A percentile compares a stretch with the other conserved stretches of the same genome.
Evolutionary conservation across 179 eudicot genomes (phyloP).

Genomic region (Silene noctiflora): DNA sequence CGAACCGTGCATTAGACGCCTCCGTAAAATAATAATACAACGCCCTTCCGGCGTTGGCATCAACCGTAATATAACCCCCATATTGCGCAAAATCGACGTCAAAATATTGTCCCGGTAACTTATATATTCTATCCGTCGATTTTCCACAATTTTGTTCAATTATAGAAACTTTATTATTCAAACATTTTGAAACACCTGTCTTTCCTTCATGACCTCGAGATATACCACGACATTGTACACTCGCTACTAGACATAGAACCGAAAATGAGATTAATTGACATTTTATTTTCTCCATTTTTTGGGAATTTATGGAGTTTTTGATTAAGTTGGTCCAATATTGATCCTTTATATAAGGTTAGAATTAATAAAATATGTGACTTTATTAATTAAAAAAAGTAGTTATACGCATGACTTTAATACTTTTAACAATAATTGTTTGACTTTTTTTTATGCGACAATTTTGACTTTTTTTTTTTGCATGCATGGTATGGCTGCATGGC

Average conservation of each 20-base stretch:
- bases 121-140: background rate
- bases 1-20: background rate
- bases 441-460: slow-evolving; percentile 14
- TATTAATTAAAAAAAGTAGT: background rate
- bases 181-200: background rate
- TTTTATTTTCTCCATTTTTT: slow-evolving; percentile 3
- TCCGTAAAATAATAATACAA: slow-evolving; percentile 10
- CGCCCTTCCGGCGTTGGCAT: slow-evolving; percentile 10
- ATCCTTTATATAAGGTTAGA: background rate
- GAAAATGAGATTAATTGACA: background rate
- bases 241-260: background rate
- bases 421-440: background rate
- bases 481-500: background rate
- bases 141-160: background rate
- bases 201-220: background rate
- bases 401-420: slow-evolving; percentile 1
- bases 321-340: too few relatives aligned
- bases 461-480: slow-evolving; percentile 10
- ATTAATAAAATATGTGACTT: background rate
- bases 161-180: slow-evolving; percentile 11
- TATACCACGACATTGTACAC: slow-evolving; percentile 9
- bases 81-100: slow-evolving; percentile 9
- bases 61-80: slow-evolving; percentile 17
- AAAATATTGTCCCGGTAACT: slow-evolving; percentile 7
- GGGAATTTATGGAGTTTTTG: background rate